Conservation (phyloP, 2,329 filamentous ascomycete genomes). For the Aspergillus ibericus region DNA sequence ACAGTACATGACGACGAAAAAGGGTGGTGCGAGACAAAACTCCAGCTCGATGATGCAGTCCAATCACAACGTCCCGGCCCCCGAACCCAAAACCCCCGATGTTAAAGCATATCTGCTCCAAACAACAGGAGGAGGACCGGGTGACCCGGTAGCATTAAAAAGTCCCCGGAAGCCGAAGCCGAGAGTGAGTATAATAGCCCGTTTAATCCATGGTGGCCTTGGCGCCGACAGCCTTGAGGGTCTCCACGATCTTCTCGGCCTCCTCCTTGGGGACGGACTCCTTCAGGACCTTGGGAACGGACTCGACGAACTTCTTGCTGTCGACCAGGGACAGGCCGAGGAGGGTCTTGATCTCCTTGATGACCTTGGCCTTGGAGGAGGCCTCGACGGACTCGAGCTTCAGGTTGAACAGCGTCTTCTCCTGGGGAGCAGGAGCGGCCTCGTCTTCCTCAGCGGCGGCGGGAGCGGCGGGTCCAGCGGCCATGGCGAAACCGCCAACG, state of each 20-base stretch:
- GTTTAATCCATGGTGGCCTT: constrained; percentile 86
- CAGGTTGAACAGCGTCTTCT: constrained; percentile 96
- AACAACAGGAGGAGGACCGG: too few relatives aligned
- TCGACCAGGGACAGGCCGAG: constrained; percentile 94
- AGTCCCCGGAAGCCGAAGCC: constrained; percentile 10
- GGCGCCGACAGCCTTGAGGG: constrained; percentile 89
- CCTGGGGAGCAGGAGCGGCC: constrained; percentile 80
- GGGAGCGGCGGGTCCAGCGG: constrained; percentile 62
- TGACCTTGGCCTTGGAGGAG: constrained; percentile 92
- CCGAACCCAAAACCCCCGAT: neutral
- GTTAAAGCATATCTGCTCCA: too few relatives aligned
- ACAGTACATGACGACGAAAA: constrained; percentile 14
- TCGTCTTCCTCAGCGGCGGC: constrained; percentile 72
- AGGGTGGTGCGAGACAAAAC: constrained; percentile 23
- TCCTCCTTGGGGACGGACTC: constrained; percentile 99
- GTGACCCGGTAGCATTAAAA: constrained; percentile 13
- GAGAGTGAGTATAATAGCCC: constrained; percentile 3
- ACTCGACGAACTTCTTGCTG: constrained; percentile 99
- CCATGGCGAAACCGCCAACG: constrained; percentile 83
- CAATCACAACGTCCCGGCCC: constrained; percentile 20
- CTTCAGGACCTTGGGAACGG: constrained; percentile 97
- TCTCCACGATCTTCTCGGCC: constrained; percentile 95
- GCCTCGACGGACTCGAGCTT: constrained; percentile 91
- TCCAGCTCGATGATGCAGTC: constrained; percentile 26
- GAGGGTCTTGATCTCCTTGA: constrained; percentile 99